Evolutionary conservation across 306 rosid species (phyloP).

Genomic region (Notholithocarpus densiflorus): DNA sequence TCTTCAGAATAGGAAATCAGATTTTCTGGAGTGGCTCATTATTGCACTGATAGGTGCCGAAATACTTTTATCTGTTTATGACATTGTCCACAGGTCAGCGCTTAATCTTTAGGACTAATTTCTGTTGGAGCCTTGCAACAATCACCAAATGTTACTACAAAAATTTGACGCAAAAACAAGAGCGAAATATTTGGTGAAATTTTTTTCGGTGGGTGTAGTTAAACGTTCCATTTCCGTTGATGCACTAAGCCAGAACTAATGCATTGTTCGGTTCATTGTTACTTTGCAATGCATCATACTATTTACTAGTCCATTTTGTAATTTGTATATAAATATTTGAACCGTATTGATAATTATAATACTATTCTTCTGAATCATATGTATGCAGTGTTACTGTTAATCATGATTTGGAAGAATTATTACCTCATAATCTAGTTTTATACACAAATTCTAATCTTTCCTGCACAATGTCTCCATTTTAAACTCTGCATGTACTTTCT

Average conservation of each 20-base stretch:
- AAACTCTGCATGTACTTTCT: not conserved
- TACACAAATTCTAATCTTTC: not conserved
- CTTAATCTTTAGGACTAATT: slow-evolving; percentile 42
- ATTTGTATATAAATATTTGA: not conserved
- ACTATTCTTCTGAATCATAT: not conserved
- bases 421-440: not conserved
- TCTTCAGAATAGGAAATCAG: slow-evolving; percentile 94
- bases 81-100: slow-evolving; percentile 74
- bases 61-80: slow-evolving; percentile 80
- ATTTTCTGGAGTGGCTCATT: slow-evolving; percentile 93
- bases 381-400: not conserved
- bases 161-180: too few relatives aligned
- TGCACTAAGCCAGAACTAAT: not conserved
- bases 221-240: not conserved
- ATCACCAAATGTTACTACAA: too few relatives aligned
- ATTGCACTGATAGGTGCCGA: slow-evolving; percentile 92
- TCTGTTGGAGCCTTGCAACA: not conserved
- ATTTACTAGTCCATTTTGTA: not conserved
- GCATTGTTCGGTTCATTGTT: not conserved
- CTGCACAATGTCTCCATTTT: not conserved
- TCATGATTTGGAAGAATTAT: not conserved
- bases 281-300: not conserved
- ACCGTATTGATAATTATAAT: not conserved
- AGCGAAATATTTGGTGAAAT: too few relatives aligned
- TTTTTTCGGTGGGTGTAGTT: too few relatives aligned